A percentile compares a stretch with the other conserved stretches of the same genome.
Evolutionary conservation across 2,329 filamentous ascomycete genomes (phyloP).

Genomic region (Colletotrichum tanaceti): DNA sequence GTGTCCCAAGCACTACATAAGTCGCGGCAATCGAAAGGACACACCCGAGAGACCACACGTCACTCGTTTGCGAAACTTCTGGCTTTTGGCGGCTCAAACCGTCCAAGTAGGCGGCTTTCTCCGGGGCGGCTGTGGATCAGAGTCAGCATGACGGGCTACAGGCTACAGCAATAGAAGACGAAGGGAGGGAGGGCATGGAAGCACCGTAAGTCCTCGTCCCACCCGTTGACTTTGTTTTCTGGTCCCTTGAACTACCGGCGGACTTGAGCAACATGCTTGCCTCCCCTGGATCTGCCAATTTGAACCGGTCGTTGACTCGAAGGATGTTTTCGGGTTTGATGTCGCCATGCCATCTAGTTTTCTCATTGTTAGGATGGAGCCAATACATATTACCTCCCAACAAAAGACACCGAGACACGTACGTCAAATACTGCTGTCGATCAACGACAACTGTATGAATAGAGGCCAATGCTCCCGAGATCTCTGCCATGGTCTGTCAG

Average conservation of each 20-base stretch:
- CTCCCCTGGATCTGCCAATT: slow-evolving; percentile 54
- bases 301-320: slow-evolving; percentile 47
- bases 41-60: slow-evolving; percentile 55
- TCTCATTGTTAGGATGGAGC: not conserved
- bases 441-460: slow-evolving; percentile 5
- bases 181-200: not conserved
- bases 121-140: not conserved
- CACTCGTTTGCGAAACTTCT: slow-evolving; percentile 48
- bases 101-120: slow-evolving; percentile 9
- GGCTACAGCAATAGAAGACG: too few relatives aligned
- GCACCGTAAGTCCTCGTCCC: slow-evolving; percentile 53
- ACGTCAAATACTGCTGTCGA: not conserved
- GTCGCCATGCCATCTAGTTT: slow-evolving; percentile 52
- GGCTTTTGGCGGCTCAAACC: not conserved
- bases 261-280: slow-evolving; percentile 38
- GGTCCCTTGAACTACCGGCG: not conserved
- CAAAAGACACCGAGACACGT: not conserved
- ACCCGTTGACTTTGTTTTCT: slow-evolving; percentile 35
- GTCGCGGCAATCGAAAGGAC: slow-evolving; percentile 54
- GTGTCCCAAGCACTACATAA: slow-evolving; percentile 49
- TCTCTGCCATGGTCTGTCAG: slow-evolving; percentile 11
- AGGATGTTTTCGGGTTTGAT: slow-evolving; percentile 52
- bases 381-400: too few relatives aligned
- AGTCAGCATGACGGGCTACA: not conserved
- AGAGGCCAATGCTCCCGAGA: not conserved